A percentile compares a stretch with the other conserved stretches of the same genome.
Evolutionary conservation across 345 rosid genomes (phyloP).

Genomic region (Corchorus capsularis): DNA sequence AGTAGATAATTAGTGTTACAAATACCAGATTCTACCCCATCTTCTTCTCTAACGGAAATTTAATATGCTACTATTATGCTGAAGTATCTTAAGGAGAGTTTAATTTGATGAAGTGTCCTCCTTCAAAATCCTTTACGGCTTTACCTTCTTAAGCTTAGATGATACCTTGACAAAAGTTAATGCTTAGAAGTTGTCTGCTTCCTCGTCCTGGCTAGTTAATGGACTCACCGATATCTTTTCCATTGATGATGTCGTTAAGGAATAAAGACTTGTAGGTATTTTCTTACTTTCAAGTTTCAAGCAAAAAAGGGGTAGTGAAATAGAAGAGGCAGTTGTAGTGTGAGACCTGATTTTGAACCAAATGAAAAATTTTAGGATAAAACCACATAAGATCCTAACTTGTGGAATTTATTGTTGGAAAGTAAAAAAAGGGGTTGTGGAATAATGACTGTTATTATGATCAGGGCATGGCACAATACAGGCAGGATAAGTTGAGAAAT

Average conservation of each 20-base stretch:
- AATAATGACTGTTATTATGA: background rate
- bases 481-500: slow-evolving; percentile 9
- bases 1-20: background rate
- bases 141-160: background rate
- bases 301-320: background rate
- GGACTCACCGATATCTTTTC: too few species aligned
- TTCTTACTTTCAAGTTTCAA: background rate
- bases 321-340: background rate
- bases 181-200: background rate
- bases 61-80: background rate
- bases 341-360: background rate
- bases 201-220: too few species aligned
- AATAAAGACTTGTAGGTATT: background rate
- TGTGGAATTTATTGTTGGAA: background rate
- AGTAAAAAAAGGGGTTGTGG: background rate
- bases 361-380: background rate
- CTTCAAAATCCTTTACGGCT: background rate
- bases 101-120: background rate
- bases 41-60: background rate
- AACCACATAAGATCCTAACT: background rate
- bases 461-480: background rate
- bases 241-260: background rate
- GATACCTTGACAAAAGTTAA: background rate
- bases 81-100: background rate
- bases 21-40: background rate